Evolutionary conservation across 371 early-diverging fungal species (phyloP), one percentile per base, ranked within the genome.

Genomic region (Cokeromyces recurvatus): DNA sequence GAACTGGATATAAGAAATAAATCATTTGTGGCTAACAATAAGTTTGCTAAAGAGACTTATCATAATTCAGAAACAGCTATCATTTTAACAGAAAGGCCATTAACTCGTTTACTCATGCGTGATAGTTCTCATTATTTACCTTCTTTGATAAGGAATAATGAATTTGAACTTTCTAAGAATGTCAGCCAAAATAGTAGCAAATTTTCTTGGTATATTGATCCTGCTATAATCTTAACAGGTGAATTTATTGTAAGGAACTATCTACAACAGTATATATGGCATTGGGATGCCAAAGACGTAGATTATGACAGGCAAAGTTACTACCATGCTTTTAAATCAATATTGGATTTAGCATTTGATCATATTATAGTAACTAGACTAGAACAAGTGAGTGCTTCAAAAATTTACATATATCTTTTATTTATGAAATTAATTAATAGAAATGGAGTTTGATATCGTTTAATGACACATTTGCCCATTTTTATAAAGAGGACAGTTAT

Each of bases 291-390:
- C 10, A 47, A 58, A 23, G 63, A 86, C 46, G 58, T 78, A n/a
- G 73, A 82, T 17, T 37, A 55, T 8, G 65, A 62, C 4, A 67
- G 57, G 21, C 64, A 56, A n/a, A 24, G 53, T 8, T 61, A 66
- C 32, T 59, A 59, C 43, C 56, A 58, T 8, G 45, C 60, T 19
- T 36, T 50, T 11, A 34, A 34, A n/a, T 40, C 56, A 0, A 27
- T 56, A 7, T 21, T 79, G 27, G 74, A 84, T 36, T 56, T 87
- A 7, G 84, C 83, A 1, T 87, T 82, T 53, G 75, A 80, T 27
- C 67, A 74, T 41, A 53, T 91, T 1, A 82, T 82, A 35, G 55
- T 78, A 16, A 57, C 74, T 20, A 71, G 89, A 19, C 38, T 81
- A 19, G 69, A 77, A 16, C 80, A 87, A 41, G 86, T 69, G 55